Conservation (phyloP, 2,329 filamentous ascomycete genomes). For the Pleurostoma richardsiae region DNA sequence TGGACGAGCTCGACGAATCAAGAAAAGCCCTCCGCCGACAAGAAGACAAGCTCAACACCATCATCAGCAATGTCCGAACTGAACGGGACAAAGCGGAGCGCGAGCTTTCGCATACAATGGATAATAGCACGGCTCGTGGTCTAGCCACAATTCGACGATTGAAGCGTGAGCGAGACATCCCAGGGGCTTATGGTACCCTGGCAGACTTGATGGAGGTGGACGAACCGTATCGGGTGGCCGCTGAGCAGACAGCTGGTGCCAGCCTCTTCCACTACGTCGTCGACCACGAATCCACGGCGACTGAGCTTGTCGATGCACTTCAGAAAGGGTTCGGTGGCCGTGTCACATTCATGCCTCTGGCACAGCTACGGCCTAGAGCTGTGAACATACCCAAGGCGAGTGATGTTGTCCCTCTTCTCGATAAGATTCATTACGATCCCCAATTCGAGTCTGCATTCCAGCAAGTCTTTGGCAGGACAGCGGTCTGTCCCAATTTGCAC, state of each 20-base stretch:
- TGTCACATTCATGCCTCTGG: conserved; percentile 92
- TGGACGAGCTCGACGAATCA: conserved; percentile 78
- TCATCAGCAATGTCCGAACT: conserved; percentile 68
- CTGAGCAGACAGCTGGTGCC: conserved; percentile 87
- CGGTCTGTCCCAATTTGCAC: conserved; percentile 86
- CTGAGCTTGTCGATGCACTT: conserved; percentile 72
- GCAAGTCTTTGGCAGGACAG: conserved; percentile 92
- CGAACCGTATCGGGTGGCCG: conserved; percentile 79
- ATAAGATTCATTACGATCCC: conserved; percentile 74
- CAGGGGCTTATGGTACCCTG: conserved; percentile 86
- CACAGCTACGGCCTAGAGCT: conserved; percentile 66
- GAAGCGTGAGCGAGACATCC: conserved; percentile 71
- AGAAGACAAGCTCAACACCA: conserved; percentile 77
- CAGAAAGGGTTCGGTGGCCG: conserved; percentile 77
- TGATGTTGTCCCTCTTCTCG: conserved; percentile 82
- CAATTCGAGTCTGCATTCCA: conserved; percentile 81
- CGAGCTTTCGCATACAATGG: conserved; percentile 78
- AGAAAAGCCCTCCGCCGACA: conserved; percentile 84
- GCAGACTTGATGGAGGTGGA: conserved; percentile 87
- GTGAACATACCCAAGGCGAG: conserved; percentile 77
- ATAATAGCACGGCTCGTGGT: conserved; percentile 79
- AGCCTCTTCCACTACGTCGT: conserved; percentile 96
- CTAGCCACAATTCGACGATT: conserved; percentile 81
- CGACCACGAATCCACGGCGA: conserved; percentile 84
- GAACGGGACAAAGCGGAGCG: conserved; percentile 76